phyloP scores from a whole-genome alignment of 768 basidiomycete genomes.

The Naematelia encephala region DNA sequence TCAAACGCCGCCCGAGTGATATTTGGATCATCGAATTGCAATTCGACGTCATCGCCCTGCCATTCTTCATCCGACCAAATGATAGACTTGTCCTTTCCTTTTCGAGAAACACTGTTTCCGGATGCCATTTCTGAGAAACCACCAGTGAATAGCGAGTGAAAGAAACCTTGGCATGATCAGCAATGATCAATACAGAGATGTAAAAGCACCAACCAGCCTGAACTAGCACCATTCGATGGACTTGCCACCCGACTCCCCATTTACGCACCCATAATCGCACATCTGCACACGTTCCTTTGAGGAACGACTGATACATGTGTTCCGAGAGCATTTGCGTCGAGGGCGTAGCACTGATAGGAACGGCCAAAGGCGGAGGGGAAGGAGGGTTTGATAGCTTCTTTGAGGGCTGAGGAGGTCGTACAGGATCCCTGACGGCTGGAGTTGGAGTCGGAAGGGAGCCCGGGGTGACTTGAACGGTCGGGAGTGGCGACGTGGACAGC shows the following conservation, averaged over 20 bases:
- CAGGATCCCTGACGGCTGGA: constrained; percentile 2
- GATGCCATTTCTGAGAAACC: constrained; percentile 41
- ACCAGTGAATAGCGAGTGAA: constrained; percentile 75
- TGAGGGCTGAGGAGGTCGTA: background rate
- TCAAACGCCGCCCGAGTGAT: constrained; percentile 90
- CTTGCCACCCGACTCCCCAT: constrained; percentile 69
- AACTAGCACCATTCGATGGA: constrained; percentile 82
- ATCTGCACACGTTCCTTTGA: constrained; percentile 71
- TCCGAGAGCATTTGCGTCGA: constrained; percentile 19
- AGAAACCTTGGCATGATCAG: constrained; percentile 63
- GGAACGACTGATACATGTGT: constrained; percentile 72
- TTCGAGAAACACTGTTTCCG: background rate
- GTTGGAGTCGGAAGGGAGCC: constrained; percentile 1
- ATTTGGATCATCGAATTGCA: constrained; percentile 77
- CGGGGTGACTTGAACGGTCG: background rate
- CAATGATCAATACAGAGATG: background rate
- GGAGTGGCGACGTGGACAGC: background rate
- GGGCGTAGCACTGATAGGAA: constrained; percentile 13
- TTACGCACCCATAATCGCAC: constrained; percentile 69
- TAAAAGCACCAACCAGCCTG: constrained; percentile 65
- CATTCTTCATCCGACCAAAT: constrained; percentile 18
- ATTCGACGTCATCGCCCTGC: constrained; percentile 59
- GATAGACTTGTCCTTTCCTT: constrained; percentile 25
- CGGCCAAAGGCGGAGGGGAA: background rate
- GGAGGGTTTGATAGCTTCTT: constrained; percentile 13